Conservation (phyloP, 1,284 basidiomycete genomes). For the Ustilago bromivora region DNA sequence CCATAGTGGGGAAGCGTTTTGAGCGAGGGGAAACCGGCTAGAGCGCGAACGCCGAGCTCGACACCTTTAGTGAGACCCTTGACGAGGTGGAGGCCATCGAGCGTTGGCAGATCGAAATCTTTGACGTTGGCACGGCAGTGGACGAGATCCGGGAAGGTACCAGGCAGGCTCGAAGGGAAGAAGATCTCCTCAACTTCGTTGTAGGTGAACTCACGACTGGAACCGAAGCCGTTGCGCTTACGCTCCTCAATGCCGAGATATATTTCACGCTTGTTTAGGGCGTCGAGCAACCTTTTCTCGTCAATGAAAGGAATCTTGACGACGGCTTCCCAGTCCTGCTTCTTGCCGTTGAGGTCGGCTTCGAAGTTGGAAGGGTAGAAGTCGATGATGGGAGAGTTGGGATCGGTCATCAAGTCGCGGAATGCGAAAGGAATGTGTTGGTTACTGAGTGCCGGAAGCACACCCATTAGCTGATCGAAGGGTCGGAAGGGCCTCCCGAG, state of each 20-base stretch:
- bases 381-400: slow-evolving; percentile 88
- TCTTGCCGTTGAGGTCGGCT: slow-evolving; percentile 96
- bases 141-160: slow-evolving; percentile 91
- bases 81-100: slow-evolving; percentile 83
- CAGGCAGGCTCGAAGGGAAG: slow-evolving; percentile 91
- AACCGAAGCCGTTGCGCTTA: slow-evolving; percentile 81
- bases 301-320: slow-evolving; percentile 99
- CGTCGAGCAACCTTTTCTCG: slow-evolving; percentile 80
- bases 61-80: slow-evolving; percentile 90
- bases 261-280: slow-evolving; percentile 78
- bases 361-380: slow-evolving; percentile 95
- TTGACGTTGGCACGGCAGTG: slow-evolving; percentile 84
- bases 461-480: slow-evolving; percentile 98
- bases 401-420: slow-evolving; percentile 89
- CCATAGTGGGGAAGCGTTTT: slow-evolving; percentile 87
- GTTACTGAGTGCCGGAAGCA: slow-evolving; percentile 88
- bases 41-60: slow-evolving; percentile 83
- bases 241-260: slow-evolving; percentile 84
- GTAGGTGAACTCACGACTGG: slow-evolving; percentile 83
- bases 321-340: slow-evolving; percentile 97
- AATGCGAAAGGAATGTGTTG: slow-evolving; percentile 88
- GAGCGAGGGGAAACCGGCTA: slow-evolving; percentile 95
- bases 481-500: slow-evolving; percentile 91
- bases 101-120: slow-evolving; percentile 82
- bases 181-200: slow-evolving; percentile 74